phyloP scores from a whole-genome alignment of 306 rosid species.

The Quillaja saponaria region DNA sequence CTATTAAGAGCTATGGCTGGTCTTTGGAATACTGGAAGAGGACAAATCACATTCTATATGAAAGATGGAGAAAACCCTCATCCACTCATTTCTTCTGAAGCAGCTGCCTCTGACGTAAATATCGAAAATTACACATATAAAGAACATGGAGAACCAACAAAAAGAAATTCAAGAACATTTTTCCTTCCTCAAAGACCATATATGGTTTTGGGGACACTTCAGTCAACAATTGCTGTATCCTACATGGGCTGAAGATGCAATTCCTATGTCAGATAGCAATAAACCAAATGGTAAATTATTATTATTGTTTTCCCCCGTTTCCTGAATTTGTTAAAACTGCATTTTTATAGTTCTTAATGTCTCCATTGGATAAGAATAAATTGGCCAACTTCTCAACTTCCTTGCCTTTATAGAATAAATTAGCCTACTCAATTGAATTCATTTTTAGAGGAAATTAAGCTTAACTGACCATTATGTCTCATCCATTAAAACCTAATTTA shows the following conservation, averaged over 20 bases:
- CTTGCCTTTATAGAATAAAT: too few relatives aligned
- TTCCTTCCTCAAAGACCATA: conserved; percentile 98
- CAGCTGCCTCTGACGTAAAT: conserved; percentile 28
- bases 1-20: conserved; percentile 93
- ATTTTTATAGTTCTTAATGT: neutral
- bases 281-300: conserved; percentile 46
- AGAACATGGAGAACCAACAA: conserved; percentile 38
- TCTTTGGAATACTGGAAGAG: conserved; percentile 85
- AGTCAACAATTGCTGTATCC: conserved; percentile 93
- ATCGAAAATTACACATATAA: conserved; percentile 24
- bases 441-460: too few relatives aligned
- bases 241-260: conserved; percentile 67
- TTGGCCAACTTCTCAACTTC: too few relatives aligned
- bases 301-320: conserved; percentile 18
- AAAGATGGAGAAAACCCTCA: conserved; percentile 45
- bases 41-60: conserved; percentile 65
- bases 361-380: neutral
- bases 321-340: neutral
- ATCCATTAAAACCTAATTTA: too few relatives aligned
- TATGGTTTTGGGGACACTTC: conserved; percentile 95
- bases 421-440: too few relatives aligned
- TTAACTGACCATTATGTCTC: too few relatives aligned
- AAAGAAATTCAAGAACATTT: conserved; percentile 61
- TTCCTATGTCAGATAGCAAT: conserved; percentile 39
- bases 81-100: conserved; percentile 42